Conservation (phyloP, 169 alveolate genomes). For the Plasmodium falciparum region DNA sequence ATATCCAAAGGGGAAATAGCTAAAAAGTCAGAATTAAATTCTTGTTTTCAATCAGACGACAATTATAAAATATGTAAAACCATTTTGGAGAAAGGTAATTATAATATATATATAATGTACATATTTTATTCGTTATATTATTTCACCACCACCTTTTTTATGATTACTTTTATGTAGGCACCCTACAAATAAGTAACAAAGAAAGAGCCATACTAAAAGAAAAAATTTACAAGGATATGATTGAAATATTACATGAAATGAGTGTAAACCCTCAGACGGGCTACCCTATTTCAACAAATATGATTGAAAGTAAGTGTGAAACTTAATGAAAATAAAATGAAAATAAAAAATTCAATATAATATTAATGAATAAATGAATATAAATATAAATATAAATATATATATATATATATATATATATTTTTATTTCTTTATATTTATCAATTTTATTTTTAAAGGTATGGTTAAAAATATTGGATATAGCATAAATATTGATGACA, state of each 20-base stretch:
- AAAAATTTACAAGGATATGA: conserved; percentile 86
- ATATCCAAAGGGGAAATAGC: conserved; percentile 96
- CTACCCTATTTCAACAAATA: conserved; percentile 88
- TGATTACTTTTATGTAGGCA: conserved; percentile 74
- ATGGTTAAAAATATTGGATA: conserved; percentile 81
- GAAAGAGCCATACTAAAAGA: conserved; percentile 90
- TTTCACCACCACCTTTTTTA: conserved; percentile 81
- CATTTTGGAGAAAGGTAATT: conserved; percentile 94
- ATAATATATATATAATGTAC: neutral
- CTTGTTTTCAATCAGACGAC: conserved; percentile 91
- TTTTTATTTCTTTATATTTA: neutral
- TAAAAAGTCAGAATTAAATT: conserved; percentile 89
- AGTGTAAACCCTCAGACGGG: conserved; percentile 91
- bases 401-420: conserved; percentile 3
- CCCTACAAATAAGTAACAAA: conserved; percentile 90
- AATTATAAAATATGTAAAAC: conserved; percentile 90
- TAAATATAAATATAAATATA: neutral
- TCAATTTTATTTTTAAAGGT: conserved; percentile 23
- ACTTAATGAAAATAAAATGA: no score
- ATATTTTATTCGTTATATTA: conserved; percentile 4
- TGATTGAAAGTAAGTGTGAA: conserved; percentile 84
- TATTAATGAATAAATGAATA: neutral
- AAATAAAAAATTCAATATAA: neutral
- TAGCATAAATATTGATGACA: conserved; percentile 86
- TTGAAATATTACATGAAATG: conserved; percentile 85